Evolutionary conservation across 2,329 filamentous ascomycete species (phyloP).

Genomic region (Alternaria triticina): DNA sequence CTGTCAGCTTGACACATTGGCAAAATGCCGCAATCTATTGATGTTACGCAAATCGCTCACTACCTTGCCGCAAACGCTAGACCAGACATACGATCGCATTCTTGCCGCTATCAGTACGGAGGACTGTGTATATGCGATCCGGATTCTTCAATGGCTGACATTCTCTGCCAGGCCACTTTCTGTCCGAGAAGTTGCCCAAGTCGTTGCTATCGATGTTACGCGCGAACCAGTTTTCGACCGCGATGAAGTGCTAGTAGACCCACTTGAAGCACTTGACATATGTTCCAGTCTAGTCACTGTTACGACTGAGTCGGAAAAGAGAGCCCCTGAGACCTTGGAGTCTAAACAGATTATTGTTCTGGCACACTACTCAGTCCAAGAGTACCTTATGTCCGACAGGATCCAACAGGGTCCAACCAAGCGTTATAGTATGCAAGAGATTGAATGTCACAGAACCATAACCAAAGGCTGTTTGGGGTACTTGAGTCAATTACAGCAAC

Average conservation of each 20-base stretch:
- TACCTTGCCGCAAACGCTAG: slow-evolving; percentile 29
- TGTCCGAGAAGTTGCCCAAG: slow-evolving; percentile 32
- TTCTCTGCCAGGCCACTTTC: slow-evolving; percentile 30
- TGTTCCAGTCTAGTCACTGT: slow-evolving; percentile 43
- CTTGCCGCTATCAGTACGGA: slow-evolving; percentile 24
- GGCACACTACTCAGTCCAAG: not conserved
- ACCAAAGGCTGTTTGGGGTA: no score
- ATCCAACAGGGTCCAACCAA: no score
- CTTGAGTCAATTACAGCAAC: no score
- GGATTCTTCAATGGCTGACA: slow-evolving; percentile 34
- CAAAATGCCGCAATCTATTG: slow-evolving; percentile 24
- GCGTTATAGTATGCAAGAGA: no score
- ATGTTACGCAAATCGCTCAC: slow-evolving; percentile 26
- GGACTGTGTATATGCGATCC: slow-evolving; percentile 22
- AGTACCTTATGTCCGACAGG: no score
- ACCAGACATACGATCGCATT: slow-evolving; percentile 39
- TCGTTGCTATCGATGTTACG: slow-evolving; percentile 33
- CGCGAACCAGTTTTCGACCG: slow-evolving; percentile 38
- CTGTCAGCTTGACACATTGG: slow-evolving; percentile 33
- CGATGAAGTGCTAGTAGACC: slow-evolving; percentile 44
- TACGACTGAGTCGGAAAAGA: no score
- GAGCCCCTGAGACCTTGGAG: no score
- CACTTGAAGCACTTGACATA: slow-evolving; percentile 35
- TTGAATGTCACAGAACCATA: no score
- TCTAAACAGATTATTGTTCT: no score